A percentile compares a stretch with the other conserved stretches of the same genome.
These are phyloP conservation scores for Sugiyamaella valdiviana DNA, from an alignment of 805 yeast species.

Conservation along the genomic window DNA sequence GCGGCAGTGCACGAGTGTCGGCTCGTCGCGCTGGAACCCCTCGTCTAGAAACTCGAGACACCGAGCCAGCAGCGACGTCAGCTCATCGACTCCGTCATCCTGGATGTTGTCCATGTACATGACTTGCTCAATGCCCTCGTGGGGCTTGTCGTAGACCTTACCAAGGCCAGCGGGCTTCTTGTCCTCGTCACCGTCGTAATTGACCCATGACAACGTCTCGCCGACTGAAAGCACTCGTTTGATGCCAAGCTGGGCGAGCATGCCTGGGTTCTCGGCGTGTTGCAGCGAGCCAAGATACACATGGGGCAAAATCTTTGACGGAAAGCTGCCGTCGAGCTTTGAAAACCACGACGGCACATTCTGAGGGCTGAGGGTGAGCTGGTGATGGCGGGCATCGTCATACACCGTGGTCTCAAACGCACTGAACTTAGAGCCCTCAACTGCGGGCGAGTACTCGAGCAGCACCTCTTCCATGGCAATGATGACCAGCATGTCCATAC, in stretches of 20 bases:
- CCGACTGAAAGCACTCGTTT: conserved; percentile 80
- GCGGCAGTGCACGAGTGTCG: conserved; percentile 81
- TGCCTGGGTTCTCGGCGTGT: conserved; percentile 69
- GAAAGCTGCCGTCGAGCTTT: conserved; percentile 57
- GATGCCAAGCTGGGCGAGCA: conserved; percentile 62
- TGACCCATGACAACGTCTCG: conserved; percentile 64
- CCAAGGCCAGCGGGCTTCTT: neutral
- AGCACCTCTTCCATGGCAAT: conserved; percentile 59
- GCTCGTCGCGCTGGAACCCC: conserved; percentile 38
- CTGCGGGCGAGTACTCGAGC: conserved; percentile 51
- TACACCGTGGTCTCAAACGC: neutral
- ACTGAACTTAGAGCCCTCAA: conserved; percentile 10
- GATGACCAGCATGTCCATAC: conserved; percentile 60
- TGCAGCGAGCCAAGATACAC: conserved; percentile 75
- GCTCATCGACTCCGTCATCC: conserved; percentile 86
- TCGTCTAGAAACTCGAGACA: conserved; percentile 63
- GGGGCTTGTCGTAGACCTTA: conserved; percentile 10
- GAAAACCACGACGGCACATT: conserved; percentile 26
- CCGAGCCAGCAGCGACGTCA: conserved; percentile 53
- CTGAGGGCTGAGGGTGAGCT: neutral
- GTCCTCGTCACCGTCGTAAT: conserved; percentile 12
- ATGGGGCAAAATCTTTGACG: conserved; percentile 78
- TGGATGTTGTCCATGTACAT: conserved; percentile 67
- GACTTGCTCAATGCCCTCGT: conserved; percentile 38
- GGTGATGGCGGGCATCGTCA: neutral